Conservation (phyloP, 805 yeast species). For the Starmerella apicola region DNA sequence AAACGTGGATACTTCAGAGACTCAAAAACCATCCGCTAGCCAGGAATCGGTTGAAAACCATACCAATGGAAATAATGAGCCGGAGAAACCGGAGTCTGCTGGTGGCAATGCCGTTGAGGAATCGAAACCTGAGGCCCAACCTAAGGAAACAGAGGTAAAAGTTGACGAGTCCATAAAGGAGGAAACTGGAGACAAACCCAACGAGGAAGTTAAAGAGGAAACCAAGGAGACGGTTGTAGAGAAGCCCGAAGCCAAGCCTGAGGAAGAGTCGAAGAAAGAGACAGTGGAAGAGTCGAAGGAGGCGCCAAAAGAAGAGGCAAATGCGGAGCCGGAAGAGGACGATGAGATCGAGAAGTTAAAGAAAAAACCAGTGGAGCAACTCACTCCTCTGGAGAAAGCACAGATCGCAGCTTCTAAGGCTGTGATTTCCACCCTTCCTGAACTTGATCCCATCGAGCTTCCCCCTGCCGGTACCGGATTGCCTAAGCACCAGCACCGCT, state of each 20-base stretch:
- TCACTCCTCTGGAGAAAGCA: constrained; percentile 21
- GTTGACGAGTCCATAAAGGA: too few species aligned
- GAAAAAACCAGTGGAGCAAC: constrained; percentile 5
- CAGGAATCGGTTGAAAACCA: too few species aligned
- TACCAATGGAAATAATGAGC: too few species aligned
- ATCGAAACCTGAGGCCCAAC: too few species aligned
- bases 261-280: constrained; percentile 3
- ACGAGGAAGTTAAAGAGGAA: too few species aligned
- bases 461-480: constrained; percentile 21
- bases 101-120: too few species aligned
- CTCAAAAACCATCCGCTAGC: neutral
- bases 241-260: neutral
- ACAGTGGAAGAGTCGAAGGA: too few species aligned
- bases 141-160: too few species aligned
- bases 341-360: constrained; percentile 1
- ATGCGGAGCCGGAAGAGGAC: constrained; percentile 1
- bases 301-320: constrained; percentile 3
- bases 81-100: too few species aligned
- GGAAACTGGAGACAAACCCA: too few species aligned
- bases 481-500: constrained; percentile 64
- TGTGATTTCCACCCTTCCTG: constrained; percentile 18
- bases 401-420: constrained; percentile 19
- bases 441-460: constrained; percentile 20
- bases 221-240: neutral
- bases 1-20: neutral